Evolutionary conservation across 495 filamentous ascomycete species (phyloP).

Genomic region (Xylaria grammica): DNA sequence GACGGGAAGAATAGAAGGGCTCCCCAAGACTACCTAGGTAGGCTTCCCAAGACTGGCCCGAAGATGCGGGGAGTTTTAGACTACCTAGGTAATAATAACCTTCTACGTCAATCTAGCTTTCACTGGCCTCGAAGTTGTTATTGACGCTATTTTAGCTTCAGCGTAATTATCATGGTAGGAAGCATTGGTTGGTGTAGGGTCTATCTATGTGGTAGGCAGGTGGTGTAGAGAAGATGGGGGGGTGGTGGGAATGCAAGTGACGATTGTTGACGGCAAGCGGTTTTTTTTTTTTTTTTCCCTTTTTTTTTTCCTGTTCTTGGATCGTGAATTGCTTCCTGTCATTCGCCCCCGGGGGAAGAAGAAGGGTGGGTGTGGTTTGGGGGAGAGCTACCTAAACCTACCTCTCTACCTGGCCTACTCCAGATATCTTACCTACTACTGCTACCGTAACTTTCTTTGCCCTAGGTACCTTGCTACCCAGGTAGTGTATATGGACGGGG

Average conservation of each 20-base stretch:
- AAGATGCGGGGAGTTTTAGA: slow-evolving; percentile 4
- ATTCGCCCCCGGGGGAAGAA: not conserved
- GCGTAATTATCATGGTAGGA: not conserved
- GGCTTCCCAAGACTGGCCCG: too few relatives aligned
- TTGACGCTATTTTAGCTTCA: slow-evolving; percentile 4
- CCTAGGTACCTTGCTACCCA: too few relatives aligned
- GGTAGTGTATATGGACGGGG: too few relatives aligned
- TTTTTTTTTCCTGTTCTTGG: too few relatives aligned
- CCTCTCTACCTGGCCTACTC: not conserved
- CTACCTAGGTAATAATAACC: not conserved
- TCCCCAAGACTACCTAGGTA: too few relatives aligned
- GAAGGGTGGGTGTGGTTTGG: too few relatives aligned
- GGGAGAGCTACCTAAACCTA: not conserved
- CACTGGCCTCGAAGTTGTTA: not conserved
- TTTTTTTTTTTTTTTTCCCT: too few relatives aligned
- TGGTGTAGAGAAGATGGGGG: not conserved
- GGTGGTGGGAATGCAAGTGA: not conserved
- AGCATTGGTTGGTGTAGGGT: too few relatives aligned
- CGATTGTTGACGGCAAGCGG: not conserved
- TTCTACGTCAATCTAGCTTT: slow-evolving; percentile 4
- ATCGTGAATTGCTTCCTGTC: slow-evolving; percentile 14
- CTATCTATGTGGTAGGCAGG: too few relatives aligned
- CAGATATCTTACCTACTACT: too few relatives aligned
- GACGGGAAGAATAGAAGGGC: not conserved
- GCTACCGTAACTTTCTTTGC: too few relatives aligned